These are phyloP conservation scores for Talaromyces sp. DNA, from an alignment of 2,329 filamentous ascomycete species.

Conservation along the genomic window DNA sequence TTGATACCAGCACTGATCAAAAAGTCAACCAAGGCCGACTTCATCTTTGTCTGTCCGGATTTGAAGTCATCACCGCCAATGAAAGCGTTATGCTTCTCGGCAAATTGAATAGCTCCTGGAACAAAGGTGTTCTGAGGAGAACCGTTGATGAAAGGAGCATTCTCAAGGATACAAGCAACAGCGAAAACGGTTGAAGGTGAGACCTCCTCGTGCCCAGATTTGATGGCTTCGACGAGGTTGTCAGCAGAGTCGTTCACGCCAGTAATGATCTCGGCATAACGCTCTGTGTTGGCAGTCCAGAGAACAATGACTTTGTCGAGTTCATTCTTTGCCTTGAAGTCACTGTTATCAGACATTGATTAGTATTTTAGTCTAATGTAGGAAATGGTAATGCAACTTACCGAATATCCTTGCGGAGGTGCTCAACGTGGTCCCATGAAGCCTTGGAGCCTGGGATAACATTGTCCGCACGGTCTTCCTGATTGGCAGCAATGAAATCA, in stretches of 20 bases:
- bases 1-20: conserved; percentile 98
- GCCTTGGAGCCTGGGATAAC: conserved; percentile 78
- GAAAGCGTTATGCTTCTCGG: conserved; percentile 80
- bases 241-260: conserved; percentile 97
- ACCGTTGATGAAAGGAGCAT: conserved; percentile 94
- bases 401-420: conserved; percentile 89
- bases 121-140: conserved; percentile 99
- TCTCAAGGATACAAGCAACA: conserved; percentile 87
- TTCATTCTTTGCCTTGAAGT: conserved; percentile 80
- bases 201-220: conserved; percentile 83
- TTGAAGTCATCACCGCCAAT: conserved; percentile 99
- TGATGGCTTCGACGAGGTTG: conserved; percentile 84
- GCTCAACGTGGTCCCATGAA: conserved; percentile 80
- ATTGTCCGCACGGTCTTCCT: conserved; percentile 94
- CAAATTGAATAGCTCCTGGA: conserved; percentile 83
- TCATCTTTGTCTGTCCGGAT: conserved; percentile 99
- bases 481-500: conserved; percentile 98
- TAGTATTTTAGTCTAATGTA: not conserved
- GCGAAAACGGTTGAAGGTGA: conserved; percentile 94
- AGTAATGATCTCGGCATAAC: conserved; percentile 80
- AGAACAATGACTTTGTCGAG: conserved; percentile 96
- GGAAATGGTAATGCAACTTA: conserved; percentile 36
- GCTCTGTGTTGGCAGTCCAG: conserved; percentile 99
- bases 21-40: conserved; percentile 97
- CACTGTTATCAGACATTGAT: conserved; percentile 43